Percentiles rank a stretch among this genome's conserved stretches.
phyloP scores from a whole-genome alignment of 2,329 filamentous ascomycete species.

The Xylaria hypoxylon region DNA sequence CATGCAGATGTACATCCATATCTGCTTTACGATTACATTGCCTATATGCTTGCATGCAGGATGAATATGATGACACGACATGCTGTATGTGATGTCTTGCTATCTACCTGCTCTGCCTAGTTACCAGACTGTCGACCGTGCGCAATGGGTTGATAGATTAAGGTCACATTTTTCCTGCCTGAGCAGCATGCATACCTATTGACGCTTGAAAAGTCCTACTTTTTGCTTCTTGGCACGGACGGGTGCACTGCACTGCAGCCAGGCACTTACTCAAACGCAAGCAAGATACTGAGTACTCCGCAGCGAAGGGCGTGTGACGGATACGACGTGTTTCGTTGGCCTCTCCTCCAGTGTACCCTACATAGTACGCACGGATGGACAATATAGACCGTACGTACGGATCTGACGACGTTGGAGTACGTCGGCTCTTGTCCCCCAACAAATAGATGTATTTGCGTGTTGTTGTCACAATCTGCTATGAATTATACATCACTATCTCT shows the following conservation, averaged over 20 bases:
- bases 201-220: conserved; percentile 11
- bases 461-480: background rate
- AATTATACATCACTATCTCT: conserved; percentile 1
- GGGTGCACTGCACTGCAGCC: conserved; percentile 26
- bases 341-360: conserved; percentile 8
- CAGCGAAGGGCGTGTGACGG: conserved; percentile 5
- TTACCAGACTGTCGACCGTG: conserved; percentile 24
- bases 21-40: conserved; percentile 6
- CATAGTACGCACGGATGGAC: conserved; percentile 26
- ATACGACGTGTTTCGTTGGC: background rate
- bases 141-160: conserved; percentile 20
- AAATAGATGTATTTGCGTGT: conserved; percentile 3
- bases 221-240: conserved; percentile 25
- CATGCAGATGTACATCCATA: conserved; percentile 28
- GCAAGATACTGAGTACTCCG: conserved; percentile 10
- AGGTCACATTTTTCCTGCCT: conserved; percentile 9
- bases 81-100: conserved; percentile 11
- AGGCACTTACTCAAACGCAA: conserved; percentile 20
- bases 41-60: conserved; percentile 27
- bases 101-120: background rate
- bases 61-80: conserved; percentile 31
- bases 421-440: background rate
- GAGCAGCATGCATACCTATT: conserved; percentile 14
- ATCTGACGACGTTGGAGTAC: conserved; percentile 15
- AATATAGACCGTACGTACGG: conserved; percentile 7